Conservation (phyloP, 768 basidiomycete species). For the Mycena maculata region DNA sequence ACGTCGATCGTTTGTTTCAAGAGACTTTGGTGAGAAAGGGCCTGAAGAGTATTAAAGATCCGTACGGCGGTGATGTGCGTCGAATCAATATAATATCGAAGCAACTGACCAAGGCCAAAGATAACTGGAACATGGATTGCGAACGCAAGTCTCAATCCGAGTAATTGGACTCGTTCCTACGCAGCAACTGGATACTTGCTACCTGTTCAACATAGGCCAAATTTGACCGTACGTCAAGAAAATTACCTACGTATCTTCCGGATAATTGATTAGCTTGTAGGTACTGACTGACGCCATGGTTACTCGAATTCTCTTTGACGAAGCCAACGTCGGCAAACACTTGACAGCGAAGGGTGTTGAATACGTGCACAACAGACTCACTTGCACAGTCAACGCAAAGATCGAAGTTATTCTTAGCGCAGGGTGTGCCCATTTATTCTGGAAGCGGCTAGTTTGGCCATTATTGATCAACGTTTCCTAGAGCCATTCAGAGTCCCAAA, state of each 20-base stretch:
- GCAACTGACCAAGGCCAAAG: background rate
- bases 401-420: slow-evolving; percentile 65
- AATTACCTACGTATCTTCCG: slow-evolving; percentile 20
- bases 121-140: slow-evolving; percentile 37
- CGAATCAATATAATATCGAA: background rate
- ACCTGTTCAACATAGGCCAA: slow-evolving; percentile 21
- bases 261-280: slow-evolving; percentile 14
- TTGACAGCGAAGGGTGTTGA: slow-evolving; percentile 60
- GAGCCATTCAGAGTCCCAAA: slow-evolving; percentile 7
- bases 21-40: slow-evolving; percentile 42
- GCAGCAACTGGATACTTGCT: slow-evolving; percentile 43
- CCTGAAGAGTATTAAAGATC: slow-evolving; percentile 40
- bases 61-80: slow-evolving; percentile 45
- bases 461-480: background rate
- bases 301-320: slow-evolving; percentile 44
- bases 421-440: slow-evolving; percentile 42
- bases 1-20: slow-evolving; percentile 41
- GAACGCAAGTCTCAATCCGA: slow-evolving; percentile 39
- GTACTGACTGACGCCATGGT: slow-evolving; percentile 35
- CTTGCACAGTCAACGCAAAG: slow-evolving; percentile 50
- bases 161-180: slow-evolving; percentile 43
- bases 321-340: slow-evolving; percentile 18
- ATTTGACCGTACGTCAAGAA: slow-evolving; percentile 29
- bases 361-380: slow-evolving; percentile 48
- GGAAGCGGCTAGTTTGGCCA: too few relatives aligned